phyloP scores from a whole-genome alignment of 148 eudicot genomes.

The Agrostemma githago region DNA sequence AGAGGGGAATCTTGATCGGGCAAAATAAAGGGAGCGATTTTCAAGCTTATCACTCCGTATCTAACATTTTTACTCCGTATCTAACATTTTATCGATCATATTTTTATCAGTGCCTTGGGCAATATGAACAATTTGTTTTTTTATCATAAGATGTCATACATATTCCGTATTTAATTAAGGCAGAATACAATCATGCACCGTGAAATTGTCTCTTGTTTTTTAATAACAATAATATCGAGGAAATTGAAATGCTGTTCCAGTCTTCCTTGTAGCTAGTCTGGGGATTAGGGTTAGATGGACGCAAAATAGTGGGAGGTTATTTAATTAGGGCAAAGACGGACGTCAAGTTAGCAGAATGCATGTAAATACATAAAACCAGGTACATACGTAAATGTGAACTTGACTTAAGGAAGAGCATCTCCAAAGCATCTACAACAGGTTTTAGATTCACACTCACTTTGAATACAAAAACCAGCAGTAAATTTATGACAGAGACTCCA shows the following conservation, averaged over 20 bases:
- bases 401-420: not conserved
- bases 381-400: not conserved
- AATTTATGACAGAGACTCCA: not conserved
- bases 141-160: not conserved
- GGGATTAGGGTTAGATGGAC: too few relatives aligned
- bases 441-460: slow-evolving; percentile 8
- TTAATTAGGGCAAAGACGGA: too few relatives aligned
- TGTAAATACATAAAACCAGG: too few relatives aligned
- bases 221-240: too few relatives aligned
- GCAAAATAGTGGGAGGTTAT: too few relatives aligned
- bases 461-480: not conserved
- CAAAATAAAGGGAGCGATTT: not conserved
- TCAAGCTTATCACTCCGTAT: not conserved
- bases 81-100: not conserved
- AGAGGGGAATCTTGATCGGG: too few relatives aligned
- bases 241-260: too few relatives aligned
- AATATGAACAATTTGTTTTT: not conserved
- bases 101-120: not conserved
- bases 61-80: not conserved
- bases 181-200: too few relatives aligned
- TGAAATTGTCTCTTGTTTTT: too few relatives aligned
- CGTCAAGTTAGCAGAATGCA: not conserved
- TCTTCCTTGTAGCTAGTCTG: too few relatives aligned
- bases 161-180: too few relatives aligned
- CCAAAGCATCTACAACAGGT: not conserved